Evolutionary conservation across 495 filamentous ascomycete genomes (phyloP), one percentile per base, ranked within the genome.

Genomic region (Lasiosphaeriaceae sp.): DNA sequence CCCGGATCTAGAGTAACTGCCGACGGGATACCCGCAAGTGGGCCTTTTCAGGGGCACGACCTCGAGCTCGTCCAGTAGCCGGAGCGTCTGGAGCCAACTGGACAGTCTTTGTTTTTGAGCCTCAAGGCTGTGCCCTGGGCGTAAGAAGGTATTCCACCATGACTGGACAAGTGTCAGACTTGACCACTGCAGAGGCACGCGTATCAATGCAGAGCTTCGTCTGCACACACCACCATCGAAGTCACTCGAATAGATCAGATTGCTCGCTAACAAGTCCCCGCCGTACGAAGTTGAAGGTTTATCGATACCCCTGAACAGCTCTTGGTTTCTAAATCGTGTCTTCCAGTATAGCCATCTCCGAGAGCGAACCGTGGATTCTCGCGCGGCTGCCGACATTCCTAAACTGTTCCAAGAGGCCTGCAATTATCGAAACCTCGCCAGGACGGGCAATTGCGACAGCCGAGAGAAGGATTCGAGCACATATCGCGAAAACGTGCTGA

Each of bases 401-500:
- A 34, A 77, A 67, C 45, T 64, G 55, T 17, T 54, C 54, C 44
- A 78, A n/a, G 47, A 72, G 64, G 43, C 55, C 56, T 48, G 22
- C 41, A 6, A 65, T 39, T 39, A 54, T 35, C 43, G 12, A 22
- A 14, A 24, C 41, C 34, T 31, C 50, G 31, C 55, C 47, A 20
- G 50, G 54, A 11, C 35, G 11, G 11, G 34, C 48, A 14, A 74
- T 56, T 16, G 66, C 68, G 11, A 72, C 70, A 3, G 81, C 82
- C 16, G 69, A 70, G 20, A 83, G 63, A 44, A 85, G 58, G 20
- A 92, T 60, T 12, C 86, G 74, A 47, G 86, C 77, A 22, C 83
- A 86, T 37, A 91, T 70, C 0, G 82, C 78, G 65, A 90, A 94
- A 2, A 85, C 80, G 57, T 89, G 83, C 14, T 88, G 80, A 60